Conservation (phyloP, 192 early-diverging fungal genomes). For the Polychytrium aggregatum region DNA sequence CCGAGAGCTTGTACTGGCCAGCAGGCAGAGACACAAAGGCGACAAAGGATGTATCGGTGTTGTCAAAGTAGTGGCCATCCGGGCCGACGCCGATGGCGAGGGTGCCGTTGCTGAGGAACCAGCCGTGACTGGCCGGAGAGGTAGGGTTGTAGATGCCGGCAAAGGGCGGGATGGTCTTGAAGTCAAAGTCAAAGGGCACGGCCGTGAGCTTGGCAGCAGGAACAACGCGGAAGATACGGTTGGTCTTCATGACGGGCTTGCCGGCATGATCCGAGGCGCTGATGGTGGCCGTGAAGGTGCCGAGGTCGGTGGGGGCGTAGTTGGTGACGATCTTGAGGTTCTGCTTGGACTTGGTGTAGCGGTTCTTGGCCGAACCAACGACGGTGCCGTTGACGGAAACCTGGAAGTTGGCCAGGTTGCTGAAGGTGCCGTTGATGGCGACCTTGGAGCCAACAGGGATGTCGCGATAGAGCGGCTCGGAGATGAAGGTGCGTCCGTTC, state of each 20-base stretch:
- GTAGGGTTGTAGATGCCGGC: conserved; percentile 5
- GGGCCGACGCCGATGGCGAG: neutral
- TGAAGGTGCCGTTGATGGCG: neutral
- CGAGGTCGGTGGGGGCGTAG: conserved; percentile 2
- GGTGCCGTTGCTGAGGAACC: neutral
- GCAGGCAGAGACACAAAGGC: neutral
- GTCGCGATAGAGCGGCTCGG: neutral
- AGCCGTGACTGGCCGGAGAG: neutral
- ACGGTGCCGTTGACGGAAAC: neutral
- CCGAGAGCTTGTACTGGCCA: neutral
- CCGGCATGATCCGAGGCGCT: neutral
- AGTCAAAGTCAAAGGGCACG: neutral
- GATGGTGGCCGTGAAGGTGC: no score
- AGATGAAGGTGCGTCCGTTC: neutral
- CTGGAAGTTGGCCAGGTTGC: neutral
- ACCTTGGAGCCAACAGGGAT: neutral
- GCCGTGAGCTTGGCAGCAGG: no score
- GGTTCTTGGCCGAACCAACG: no score
- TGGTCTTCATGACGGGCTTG: neutral
- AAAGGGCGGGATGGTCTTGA: neutral
- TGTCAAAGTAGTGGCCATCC: conserved; percentile 1
- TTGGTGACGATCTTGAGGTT: no score
- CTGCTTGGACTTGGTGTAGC: no score
- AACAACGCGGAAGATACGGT: neutral
- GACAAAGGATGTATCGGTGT: neutral